Base-by-base conservation (phyloP, 306 rosid species). In the Castanospermum australe region DNA sequence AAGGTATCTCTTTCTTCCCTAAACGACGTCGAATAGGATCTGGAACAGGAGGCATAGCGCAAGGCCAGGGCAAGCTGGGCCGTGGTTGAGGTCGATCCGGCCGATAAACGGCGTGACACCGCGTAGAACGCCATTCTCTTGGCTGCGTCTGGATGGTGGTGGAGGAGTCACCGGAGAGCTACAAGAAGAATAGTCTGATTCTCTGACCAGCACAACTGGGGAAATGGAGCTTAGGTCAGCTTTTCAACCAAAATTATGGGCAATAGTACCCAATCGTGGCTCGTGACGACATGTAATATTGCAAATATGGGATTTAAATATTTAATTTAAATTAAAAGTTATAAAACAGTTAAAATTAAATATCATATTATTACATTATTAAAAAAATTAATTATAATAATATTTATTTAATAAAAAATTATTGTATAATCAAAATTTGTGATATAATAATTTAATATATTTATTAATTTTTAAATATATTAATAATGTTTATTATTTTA, bases 1-100 rank as follows among this genome's bases (percentile, higher is more conserved):
- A 96, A 91, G 30, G 99, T 96, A 60, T 96, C 99, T 67, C 88
- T 80, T 84, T 96, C 99, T 82, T 96, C 99, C 20, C 99, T 81
- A 44, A 91, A 96, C 35, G 96, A 70, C 38, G 92, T 79, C 45
- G 97, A 89, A 76, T 80, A 93, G 54, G 86, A 79, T 87, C 95
- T 82, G 68, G 79, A 69, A 60, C 73, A 69, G 33, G 87, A 70
- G 55, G 84, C 81, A 15, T 73, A 87, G 71, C 91, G 91, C 72
- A 86, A 42, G 47, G 81, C 77, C 25, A 80, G 41, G 17, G 76
- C 28, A 8, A 73, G 33, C 76, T 64, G 74, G 4, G 82, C 65
- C 17, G 67, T 8, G 55, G 89, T 70, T 35, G 92, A 86, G 71
- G 89, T 59, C 4, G 92, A 87, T 67, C 83, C 84, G 28, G 32